phyloP scores from a whole-genome alignment of 148 eudicot genomes.

The Oxyria digyna region DNA sequence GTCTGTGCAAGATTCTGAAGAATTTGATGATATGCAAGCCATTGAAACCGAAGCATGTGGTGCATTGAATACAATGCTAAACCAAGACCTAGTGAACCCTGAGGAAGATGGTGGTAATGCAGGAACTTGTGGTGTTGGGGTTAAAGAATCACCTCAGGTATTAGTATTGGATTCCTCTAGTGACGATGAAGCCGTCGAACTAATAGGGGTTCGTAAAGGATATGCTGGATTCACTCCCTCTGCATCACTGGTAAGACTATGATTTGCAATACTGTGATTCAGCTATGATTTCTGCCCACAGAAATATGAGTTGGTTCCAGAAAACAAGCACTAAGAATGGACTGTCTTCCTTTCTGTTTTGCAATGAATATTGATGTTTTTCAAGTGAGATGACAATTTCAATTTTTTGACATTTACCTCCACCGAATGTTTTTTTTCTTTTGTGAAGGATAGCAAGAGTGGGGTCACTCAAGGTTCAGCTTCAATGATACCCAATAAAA shows the following conservation, averaged over 20 bases:
- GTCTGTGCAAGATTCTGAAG: slow-evolving; percentile 67
- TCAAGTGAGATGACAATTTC: neutral
- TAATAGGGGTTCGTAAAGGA: slow-evolving; percentile 13
- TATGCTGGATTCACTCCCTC: slow-evolving; percentile 18
- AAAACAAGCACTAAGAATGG: neutral
- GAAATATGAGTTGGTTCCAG: neutral
- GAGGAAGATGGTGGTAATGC: slow-evolving; percentile 16
- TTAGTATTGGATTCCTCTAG: slow-evolving; percentile 59
- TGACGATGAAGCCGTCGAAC: slow-evolving; percentile 41
- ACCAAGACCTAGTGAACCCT: slow-evolving; percentile 26
- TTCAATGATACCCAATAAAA: slow-evolving; percentile 35
- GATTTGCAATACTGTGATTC: neutral
- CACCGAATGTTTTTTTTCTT: slow-evolving; percentile 7
- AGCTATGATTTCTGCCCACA: neutral
- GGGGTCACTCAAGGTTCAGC: slow-evolving; percentile 32
- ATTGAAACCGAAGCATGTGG: slow-evolving; percentile 88
- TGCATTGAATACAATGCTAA: slow-evolving; percentile 49
- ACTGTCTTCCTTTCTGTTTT: slow-evolving; percentile 1
- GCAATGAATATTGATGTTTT: neutral
- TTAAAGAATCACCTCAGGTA: slow-evolving; percentile 41
- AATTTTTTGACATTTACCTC: neutral
- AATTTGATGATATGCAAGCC: slow-evolving; percentile 93
- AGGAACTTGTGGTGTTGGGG: slow-evolving; percentile 21
- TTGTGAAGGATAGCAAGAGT: slow-evolving; percentile 43
- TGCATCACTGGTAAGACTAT: slow-evolving; percentile 25